A percentile compares a stretch with the other conserved stretches of the same genome.
Evolutionary conservation across 108 stramenopile species (phyloP).

Genomic region (Skeletonema marinoi): DNA sequence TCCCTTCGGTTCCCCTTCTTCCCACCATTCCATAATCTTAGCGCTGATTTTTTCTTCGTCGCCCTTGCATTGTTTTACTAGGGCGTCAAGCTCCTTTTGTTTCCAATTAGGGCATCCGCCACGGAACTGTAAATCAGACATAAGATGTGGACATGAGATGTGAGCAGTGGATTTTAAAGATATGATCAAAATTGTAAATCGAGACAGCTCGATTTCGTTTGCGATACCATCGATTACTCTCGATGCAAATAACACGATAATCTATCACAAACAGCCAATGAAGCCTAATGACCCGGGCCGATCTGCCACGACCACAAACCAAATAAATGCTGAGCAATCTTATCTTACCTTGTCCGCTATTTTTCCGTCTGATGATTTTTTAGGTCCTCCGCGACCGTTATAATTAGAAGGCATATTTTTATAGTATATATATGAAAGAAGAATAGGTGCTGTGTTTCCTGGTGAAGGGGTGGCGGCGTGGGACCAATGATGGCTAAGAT

Average conservation of each 20-base stretch:
- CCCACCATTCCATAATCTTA: conserved; percentile 83
- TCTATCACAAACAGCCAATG: not conserved
- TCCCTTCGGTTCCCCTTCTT: conserved; percentile 66
- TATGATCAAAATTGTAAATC: not conserved
- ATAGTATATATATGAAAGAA: conserved; percentile 10
- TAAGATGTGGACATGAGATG: not conserved
- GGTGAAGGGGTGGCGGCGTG: conserved; percentile 3
- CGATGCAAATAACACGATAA: not conserved
- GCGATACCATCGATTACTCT: not conserved
- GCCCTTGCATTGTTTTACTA: conserved; percentile 80
- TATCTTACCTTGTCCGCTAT: conserved; percentile 50
- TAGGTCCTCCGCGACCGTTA: conserved; percentile 19
- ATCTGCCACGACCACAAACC: not conserved
- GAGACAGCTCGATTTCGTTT: not conserved
- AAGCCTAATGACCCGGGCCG: not conserved
- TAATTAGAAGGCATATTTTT: conserved; percentile 31
- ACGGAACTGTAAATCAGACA: conserved; percentile 40
- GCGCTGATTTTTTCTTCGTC: conserved; percentile 76
- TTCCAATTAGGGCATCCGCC: conserved; percentile 79
- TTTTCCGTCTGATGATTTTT: conserved; percentile 41
- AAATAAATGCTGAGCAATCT: not conserved
- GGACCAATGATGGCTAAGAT: not conserved
- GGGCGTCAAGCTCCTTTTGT: conserved; percentile 77
- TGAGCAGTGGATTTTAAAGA: not conserved
- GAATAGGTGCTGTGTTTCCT: conserved; percentile 3